A percentile compares a stretch with the other conserved stretches of the same genome.
Evolutionary conservation across 176 grass and related monocot genomes (phyloP).

Genomic region (Musa schizocarpa): DNA sequence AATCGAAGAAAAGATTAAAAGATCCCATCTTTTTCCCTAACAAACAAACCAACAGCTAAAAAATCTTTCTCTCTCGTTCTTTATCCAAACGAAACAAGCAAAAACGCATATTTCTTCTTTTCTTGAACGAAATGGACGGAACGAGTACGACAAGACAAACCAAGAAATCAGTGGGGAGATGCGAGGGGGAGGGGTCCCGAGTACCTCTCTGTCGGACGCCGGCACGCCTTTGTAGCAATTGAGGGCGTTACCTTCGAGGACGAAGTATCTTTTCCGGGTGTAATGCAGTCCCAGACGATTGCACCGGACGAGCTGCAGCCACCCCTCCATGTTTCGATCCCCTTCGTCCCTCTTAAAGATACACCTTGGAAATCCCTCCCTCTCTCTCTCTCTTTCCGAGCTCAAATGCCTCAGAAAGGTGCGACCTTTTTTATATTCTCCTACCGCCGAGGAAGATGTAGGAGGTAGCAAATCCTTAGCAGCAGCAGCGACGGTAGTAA

Average conservation of each 20-base stretch:
- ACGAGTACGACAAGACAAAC: background rate
- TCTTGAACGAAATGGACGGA: background rate
- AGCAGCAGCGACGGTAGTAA: too few species aligned
- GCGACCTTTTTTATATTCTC: background rate
- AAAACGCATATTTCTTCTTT: too few species aligned
- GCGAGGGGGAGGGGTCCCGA: background rate
- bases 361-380: background rate
- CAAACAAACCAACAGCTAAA: too few species aligned
- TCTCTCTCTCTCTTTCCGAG: background rate
- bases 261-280: constrained; percentile 14
- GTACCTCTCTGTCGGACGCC: constrained; percentile 6
- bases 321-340: constrained; percentile 13
- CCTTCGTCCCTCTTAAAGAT: background rate
- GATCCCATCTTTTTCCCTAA: too few species aligned
- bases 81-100: too few species aligned
- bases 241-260: constrained; percentile 20
- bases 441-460: too few species aligned
- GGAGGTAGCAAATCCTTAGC: too few species aligned
- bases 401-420: background rate
- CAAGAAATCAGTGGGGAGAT: background rate
- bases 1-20: too few species aligned
- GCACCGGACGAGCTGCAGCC: constrained; percentile 12
- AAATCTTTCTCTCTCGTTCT: too few species aligned
- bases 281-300: constrained; percentile 19
- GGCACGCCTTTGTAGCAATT: constrained; percentile 14